These are phyloP conservation scores for Hordeum marinum DNA, from an alignment of 176 grass and related monocot genomes.

Conservation along the genomic window DNA sequence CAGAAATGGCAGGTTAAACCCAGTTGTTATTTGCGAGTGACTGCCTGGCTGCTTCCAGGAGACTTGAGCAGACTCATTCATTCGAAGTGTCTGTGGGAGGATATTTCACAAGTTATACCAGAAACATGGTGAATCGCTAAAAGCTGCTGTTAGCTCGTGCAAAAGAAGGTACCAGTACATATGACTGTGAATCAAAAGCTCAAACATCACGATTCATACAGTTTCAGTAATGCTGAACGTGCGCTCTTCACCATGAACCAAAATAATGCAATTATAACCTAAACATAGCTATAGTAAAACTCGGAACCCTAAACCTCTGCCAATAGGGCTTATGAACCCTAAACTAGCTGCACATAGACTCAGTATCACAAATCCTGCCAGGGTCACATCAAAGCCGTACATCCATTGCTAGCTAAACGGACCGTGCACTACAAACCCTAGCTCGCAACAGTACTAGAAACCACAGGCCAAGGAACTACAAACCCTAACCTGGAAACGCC, in stretches of 20 bases:
- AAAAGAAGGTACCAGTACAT: background rate
- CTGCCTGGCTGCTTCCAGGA: background rate
- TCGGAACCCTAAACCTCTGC: background rate
- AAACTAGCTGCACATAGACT: background rate
- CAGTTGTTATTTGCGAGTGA: background rate
- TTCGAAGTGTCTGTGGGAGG: background rate
- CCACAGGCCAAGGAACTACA: too few species aligned
- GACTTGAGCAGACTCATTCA: background rate
- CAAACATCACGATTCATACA: background rate
- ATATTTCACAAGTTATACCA: background rate
- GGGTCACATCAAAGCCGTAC: background rate
- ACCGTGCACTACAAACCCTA: too few species aligned
- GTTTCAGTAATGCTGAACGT: background rate
- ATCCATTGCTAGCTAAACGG: background rate
- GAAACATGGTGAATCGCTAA: background rate
- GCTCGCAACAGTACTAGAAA: too few species aligned
- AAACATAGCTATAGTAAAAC: background rate
- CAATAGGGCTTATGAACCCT: background rate
- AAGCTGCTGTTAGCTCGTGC: too few species aligned
- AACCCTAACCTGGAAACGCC: too few species aligned
- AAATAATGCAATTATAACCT: background rate
- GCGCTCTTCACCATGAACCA: background rate
- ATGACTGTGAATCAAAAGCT: background rate
- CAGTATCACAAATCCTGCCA: background rate
- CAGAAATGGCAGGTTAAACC: background rate